Evolutionary conservation across 2,329 filamentous ascomycete genomes (phyloP).

Genomic region (Hypoxylon sp.): DNA sequence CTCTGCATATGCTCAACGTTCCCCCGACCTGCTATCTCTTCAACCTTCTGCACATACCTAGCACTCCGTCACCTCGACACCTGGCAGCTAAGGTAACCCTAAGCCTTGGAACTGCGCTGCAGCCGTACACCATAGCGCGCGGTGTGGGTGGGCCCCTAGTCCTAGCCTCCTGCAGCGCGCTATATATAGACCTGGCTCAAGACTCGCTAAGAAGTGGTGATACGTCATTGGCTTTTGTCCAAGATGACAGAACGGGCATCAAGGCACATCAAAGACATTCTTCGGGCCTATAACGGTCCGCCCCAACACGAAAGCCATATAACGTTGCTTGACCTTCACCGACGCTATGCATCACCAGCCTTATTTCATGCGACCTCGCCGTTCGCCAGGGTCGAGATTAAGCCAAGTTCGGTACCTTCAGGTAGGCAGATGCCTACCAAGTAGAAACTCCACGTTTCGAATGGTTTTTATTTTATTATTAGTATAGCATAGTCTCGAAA

Average conservation of each 20-base stretch:
- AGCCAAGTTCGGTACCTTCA: too few species aligned
- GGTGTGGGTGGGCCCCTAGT: slow-evolving; percentile 25
- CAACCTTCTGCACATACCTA: too few species aligned
- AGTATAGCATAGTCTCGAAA: too few species aligned
- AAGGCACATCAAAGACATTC: background rate
- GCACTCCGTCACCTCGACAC: too few species aligned
- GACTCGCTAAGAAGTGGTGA: background rate
- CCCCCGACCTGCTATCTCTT: background rate
- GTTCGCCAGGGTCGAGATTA: background rate
- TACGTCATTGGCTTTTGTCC: slow-evolving; percentile 3
- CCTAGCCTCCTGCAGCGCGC: slow-evolving; percentile 10
- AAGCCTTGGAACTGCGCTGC: slow-evolving; percentile 1
- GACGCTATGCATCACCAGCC: background rate
- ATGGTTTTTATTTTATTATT: too few species aligned
- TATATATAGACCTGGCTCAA: slow-evolving; percentile 29
- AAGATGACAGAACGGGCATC: background rate
- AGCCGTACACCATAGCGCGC: too few species aligned
- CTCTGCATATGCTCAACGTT: background rate
- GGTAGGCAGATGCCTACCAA: too few species aligned
- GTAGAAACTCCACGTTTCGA: too few species aligned
- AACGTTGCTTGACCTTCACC: slow-evolving; percentile 1
- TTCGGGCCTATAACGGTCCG: slow-evolving; percentile 17
- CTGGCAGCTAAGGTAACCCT: slow-evolving; percentile 14
- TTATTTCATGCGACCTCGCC: background rate
- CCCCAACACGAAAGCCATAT: background rate